Evolutionary conservation across 2,329 filamentous ascomycete genomes (phyloP).

Genomic region (Claviceps pusilla): DNA sequence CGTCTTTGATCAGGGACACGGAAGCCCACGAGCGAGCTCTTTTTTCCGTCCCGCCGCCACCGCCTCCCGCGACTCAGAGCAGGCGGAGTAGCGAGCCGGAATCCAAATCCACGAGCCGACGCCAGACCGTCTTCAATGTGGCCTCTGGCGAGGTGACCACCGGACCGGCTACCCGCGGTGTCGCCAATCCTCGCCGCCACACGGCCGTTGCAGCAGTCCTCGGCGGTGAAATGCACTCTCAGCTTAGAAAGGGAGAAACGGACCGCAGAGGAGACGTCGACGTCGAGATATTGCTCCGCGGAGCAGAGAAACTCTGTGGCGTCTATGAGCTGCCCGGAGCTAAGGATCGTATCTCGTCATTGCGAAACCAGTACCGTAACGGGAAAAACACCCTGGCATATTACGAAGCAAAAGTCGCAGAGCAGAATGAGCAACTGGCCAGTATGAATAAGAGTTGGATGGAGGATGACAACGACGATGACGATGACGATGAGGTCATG

Average conservation of each 20-base stretch:
- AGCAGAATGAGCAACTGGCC: conserved; percentile 60
- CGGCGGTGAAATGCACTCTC: conserved; percentile 71
- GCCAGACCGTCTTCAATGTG: conserved; percentile 53
- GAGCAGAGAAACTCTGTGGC: conserved; percentile 76
- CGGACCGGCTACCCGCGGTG: conserved; percentile 28
- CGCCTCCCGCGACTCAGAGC: conserved; percentile 33
- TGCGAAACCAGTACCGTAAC: conserved; percentile 57
- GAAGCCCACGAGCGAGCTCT: conserved; percentile 88
- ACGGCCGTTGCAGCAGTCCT: conserved; percentile 83
- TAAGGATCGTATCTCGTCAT: conserved; percentile 54
- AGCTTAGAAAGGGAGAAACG: conserved; percentile 48
- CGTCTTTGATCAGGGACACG: conserved; percentile 83
- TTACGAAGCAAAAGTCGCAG: conserved; percentile 65
- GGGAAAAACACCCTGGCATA: conserved; percentile 60
- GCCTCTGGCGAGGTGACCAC: conserved; percentile 47
- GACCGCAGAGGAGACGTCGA: conserved; percentile 55
- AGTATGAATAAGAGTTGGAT: conserved; percentile 53
- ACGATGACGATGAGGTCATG: conserved; percentile 39
- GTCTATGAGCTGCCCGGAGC: conserved; percentile 79
- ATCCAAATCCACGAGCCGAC: conserved; percentile 27
- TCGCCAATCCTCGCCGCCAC: conserved; percentile 47
- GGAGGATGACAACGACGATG: conserved; percentile 39
- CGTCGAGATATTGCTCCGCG: conserved; percentile 67
- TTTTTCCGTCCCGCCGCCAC: conserved; percentile 74
- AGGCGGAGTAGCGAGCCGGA: conserved; percentile 22